These are phyloP conservation scores for Marasmius oreades DNA, from an alignment of 1,284 basidiomycete species.

Conservation along the genomic window DNA sequence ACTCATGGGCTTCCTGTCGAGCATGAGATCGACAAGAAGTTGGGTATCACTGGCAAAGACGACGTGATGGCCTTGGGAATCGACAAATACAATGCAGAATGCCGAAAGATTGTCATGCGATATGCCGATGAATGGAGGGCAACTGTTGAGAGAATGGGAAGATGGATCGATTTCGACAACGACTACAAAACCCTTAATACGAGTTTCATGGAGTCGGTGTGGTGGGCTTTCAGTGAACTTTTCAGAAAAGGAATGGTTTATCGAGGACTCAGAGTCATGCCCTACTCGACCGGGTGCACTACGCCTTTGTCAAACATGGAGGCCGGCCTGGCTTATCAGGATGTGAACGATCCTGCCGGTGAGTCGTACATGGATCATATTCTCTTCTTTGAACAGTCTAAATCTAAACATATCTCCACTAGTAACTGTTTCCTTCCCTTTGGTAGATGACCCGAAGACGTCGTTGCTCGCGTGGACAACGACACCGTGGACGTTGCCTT, in stretches of 20 bases:
- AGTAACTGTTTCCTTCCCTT: conserved; percentile 92
- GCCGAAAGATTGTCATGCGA: conserved; percentile 96
- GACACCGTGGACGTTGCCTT: conserved; percentile 98
- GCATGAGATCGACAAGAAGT: conserved; percentile 98
- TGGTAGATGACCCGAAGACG: conserved; percentile 90
- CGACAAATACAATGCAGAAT: conserved; percentile 96
- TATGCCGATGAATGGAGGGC: conserved; percentile 92
- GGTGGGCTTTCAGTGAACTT: conserved; percentile 98
- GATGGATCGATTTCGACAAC: conserved; percentile 99
- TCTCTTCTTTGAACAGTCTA: too few species aligned
- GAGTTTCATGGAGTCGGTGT: conserved; percentile 96
- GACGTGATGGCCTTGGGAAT: conserved; percentile 98
- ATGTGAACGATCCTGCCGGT: conserved; percentile 94
- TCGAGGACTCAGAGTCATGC: conserved; percentile 94
- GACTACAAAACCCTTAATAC: conserved; percentile 98
- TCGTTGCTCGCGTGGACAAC: conserved; percentile 98
- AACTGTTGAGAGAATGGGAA: conserved; percentile 97
- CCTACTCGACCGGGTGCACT: conserved; percentile 95
- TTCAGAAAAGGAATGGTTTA: conserved; percentile 95
- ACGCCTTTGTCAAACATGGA: conserved; percentile 99
- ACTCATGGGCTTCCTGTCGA: conserved; percentile 99
- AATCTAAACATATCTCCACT: background rate
- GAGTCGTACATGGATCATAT: conserved; percentile 22
- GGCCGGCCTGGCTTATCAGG: conserved; percentile 90
- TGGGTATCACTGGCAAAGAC: conserved; percentile 88